Conservation (phyloP, 805 yeast genomes). For the Candida methanosorbosa region DNA sequence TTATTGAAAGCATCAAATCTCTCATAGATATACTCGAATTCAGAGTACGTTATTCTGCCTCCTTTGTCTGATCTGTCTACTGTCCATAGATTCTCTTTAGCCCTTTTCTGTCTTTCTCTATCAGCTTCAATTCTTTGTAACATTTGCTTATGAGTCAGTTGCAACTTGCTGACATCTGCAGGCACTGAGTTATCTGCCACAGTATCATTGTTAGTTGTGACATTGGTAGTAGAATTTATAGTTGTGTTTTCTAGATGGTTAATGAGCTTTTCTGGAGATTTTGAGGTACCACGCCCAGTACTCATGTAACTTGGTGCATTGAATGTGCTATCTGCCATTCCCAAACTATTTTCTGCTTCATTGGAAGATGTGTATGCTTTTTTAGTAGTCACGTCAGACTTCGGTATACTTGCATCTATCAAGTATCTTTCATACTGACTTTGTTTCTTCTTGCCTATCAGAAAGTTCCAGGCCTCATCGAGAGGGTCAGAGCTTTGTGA, state of each 20-base stretch:
- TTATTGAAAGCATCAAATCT: neutral
- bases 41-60: conserved; percentile 14
- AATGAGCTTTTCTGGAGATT: neutral
- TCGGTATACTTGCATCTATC: too few relatives aligned
- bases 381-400: too few relatives aligned
- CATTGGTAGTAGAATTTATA: neutral
- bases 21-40: conserved; percentile 22
- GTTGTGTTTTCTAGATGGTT: too few relatives aligned
- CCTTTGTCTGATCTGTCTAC: conserved; percentile 36
- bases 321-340: neutral
- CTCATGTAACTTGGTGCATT: neutral
- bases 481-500: neutral
- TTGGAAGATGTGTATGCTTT: neutral
- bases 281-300: neutral
- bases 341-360: neutral
- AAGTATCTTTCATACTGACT: conserved; percentile 42
- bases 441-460: conserved; percentile 37
- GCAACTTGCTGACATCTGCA: neutral
- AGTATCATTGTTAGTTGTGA: neutral
- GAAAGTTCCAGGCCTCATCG: conserved; percentile 34
- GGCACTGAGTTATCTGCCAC: neutral
- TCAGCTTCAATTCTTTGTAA: conserved; percentile 84
- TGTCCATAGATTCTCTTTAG: conserved; percentile 76
- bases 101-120: conserved; percentile 79
- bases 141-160: conserved; percentile 37